Base-by-base conservation (phyloP, 1,284 basidiomycete genomes). In the Ustilago vetiveriae region DNA sequence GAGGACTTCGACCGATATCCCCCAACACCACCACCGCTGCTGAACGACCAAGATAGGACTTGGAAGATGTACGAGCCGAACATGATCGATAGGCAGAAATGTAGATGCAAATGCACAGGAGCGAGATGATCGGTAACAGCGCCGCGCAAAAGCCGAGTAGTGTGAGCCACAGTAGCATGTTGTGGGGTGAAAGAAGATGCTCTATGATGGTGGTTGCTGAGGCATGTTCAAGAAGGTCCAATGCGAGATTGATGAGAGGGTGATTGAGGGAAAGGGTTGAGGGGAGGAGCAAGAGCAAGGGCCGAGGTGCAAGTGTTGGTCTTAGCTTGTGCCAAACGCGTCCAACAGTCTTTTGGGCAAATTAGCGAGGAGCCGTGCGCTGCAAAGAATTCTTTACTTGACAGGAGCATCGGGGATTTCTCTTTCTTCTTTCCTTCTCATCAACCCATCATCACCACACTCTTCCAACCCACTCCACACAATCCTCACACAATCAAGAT, bases 21-120 rank as follows among this genome's bases (percentile, higher is more conserved):
- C 96, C 96, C 9, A 99, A 86, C 2, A 99, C 96, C 24, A 98
- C 85, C 42, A 98, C 88, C 1, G 89, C 91, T 11, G 92, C 91
- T 1, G 64, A 70, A 0, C 75, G 42, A 26, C 67, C 70, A 11
- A 76, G 50, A 7, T 67, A 67, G 32, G 57, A 23, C 11, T 37
- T 35, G 6, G 33, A 8, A n/a, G 33, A 16, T 24, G 10, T 36
- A 19, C 13, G 59, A 44, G 11, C 41, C 29, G 53, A 38, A 39
- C 37, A 43, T 0, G 70, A 52, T 5, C 72, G 57, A 47, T 75
- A 74, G 36, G 72, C 48, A 5, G 65, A 63, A 22, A 78, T 59
- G 54, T 66, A 78, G 32, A 79, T 48, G 52, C 67, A 60, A 14
- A 79, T 41, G 33, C 58, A 72, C 11, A 78, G 65, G 11, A 72